Conservation (phyloP, 2,329 filamentous ascomycete species). For the Penicillium sclerotigenum region DNA sequence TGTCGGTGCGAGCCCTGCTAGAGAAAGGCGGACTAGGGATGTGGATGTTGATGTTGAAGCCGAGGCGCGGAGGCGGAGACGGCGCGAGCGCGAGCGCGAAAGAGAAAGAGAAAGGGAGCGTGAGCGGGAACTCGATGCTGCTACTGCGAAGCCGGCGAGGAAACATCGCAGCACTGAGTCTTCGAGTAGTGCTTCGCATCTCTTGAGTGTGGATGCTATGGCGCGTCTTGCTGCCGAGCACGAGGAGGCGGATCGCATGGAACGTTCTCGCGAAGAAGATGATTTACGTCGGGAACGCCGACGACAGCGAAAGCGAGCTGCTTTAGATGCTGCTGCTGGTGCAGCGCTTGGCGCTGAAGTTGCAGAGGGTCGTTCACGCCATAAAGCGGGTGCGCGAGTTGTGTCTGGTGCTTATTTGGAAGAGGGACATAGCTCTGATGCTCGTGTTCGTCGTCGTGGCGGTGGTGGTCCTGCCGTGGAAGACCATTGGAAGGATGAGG, state of each 20-base stretch:
- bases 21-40: conserved; percentile 21
- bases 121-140: conserved; percentile 15
- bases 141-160: conserved; percentile 17
- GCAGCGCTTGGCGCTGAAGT: conserved; percentile 18
- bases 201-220: conserved; percentile 56
- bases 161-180: conserved; percentile 45
- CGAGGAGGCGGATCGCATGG: conserved; percentile 50
- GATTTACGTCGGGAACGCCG: conserved; percentile 25
- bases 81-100: conserved; percentile 23
- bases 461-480: conserved; percentile 36
- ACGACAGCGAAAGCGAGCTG: conserved; percentile 26
- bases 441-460: conserved; percentile 45
- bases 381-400: conserved; percentile 57
- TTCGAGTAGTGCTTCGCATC: conserved; percentile 41
- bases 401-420: conserved; percentile 69
- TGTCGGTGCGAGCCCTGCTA: conserved; percentile 23
- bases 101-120: conserved; percentile 6
- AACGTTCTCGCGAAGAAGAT: conserved; percentile 40
- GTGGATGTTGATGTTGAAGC: conserved; percentile 21
- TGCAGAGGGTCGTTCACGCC: conserved; percentile 35
- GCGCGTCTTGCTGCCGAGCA: conserved; percentile 65
- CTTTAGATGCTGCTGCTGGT: conserved; percentile 20
- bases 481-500: conserved; percentile 52
- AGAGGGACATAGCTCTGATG: conserved; percentile 57
- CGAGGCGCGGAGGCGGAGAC: conserved; percentile 27